Conservation (phyloP, 768 basidiomycete species). For the Leccinum imitatum region DNA sequence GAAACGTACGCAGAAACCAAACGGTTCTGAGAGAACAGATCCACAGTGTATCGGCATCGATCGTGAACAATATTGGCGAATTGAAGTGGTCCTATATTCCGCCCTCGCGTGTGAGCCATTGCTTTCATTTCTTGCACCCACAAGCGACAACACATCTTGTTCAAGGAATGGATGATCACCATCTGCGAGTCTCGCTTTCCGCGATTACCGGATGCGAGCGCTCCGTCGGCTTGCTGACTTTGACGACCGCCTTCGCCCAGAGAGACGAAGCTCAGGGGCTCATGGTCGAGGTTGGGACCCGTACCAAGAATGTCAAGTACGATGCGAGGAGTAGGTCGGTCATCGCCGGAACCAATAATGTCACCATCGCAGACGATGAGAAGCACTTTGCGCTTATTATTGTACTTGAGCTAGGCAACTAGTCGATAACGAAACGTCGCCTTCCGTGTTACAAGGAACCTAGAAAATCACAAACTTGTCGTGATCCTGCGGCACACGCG, state of each 20-base stretch:
- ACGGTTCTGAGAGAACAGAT: constrained; percentile 83
- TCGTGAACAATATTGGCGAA: constrained; percentile 83
- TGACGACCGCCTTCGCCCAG: constrained; percentile 84
- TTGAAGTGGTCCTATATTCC: constrained; percentile 85
- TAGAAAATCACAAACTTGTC: constrained; percentile 98
- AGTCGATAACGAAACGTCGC: constrained; percentile 91
- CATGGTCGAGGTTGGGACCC: constrained; percentile 89
- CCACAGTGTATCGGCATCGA: constrained; percentile 96
- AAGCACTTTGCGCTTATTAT: constrained; percentile 95
- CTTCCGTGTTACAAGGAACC: constrained; percentile 98
- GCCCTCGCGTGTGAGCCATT: background rate
- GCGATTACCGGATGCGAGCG: constrained; percentile 88
- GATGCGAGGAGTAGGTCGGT: constrained; percentile 93
- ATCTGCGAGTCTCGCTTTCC: constrained; percentile 99
- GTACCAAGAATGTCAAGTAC: constrained; percentile 97
- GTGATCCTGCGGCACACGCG: constrained; percentile 86
- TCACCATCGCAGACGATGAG: constrained; percentile 96
- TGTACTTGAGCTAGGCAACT: constrained; percentile 92
- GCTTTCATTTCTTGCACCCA: background rate
- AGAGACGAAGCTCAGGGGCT: constrained; percentile 91
- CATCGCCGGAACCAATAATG: constrained; percentile 96
- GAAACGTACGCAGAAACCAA: constrained; percentile 78
- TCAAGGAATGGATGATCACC: constrained; percentile 95
- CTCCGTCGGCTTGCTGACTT: constrained; percentile 95
- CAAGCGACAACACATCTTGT: constrained; percentile 59